These are phyloP conservation scores for Phytophthora syringae DNA, from an alignment of 352 stramenopile species.

Conservation along the genomic window DNA sequence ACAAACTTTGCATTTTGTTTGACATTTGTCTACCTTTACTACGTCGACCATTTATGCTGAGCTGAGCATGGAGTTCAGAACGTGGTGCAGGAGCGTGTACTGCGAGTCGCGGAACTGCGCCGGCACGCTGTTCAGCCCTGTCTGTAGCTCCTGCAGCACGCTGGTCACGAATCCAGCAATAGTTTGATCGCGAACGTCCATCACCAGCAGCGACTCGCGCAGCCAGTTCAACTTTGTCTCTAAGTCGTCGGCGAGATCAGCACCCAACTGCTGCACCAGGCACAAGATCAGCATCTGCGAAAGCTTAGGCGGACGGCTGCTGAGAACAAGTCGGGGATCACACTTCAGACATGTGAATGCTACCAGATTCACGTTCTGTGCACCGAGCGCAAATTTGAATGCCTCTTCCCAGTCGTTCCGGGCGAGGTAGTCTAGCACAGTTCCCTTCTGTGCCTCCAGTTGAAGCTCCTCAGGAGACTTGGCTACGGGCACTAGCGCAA, in stretches of 20 bases:
- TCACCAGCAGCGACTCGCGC: conserved; percentile 82
- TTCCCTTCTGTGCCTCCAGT: conserved; percentile 66
- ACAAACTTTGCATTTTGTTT: conserved; percentile 26
- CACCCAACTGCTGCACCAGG: conserved; percentile 83
- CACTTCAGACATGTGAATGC: conserved; percentile 73
- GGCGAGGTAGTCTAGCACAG: conserved; percentile 54
- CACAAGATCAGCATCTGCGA: conserved; percentile 89
- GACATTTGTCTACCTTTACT: conserved; percentile 29
- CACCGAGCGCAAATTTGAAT: conserved; percentile 83
- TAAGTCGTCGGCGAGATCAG: conserved; percentile 69
- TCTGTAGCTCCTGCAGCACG: conserved; percentile 80
- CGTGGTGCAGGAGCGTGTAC: conserved; percentile 85
- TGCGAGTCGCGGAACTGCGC: conserved; percentile 72
- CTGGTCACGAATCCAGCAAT: conserved; percentile 82
- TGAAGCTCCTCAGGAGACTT: conserved; percentile 58
- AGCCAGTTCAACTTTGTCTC: conserved; percentile 80
- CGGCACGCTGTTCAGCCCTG: conserved; percentile 66
- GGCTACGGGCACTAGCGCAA: conserved; percentile 20
- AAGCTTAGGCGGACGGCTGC: conserved; percentile 69
- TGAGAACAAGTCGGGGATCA: conserved; percentile 68
- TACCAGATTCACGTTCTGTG: conserved; percentile 79
- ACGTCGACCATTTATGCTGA: conserved; percentile 55
- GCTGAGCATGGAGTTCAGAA: conserved; percentile 87
- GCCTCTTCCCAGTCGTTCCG: conserved; percentile 77
- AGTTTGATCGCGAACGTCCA: conserved; percentile 73